Percentiles rank a stretch among this genome's conserved stretches.
Conservation (phyloP, 306 rosid genomes). For the Pterocarpus macrocarpus region DNA sequence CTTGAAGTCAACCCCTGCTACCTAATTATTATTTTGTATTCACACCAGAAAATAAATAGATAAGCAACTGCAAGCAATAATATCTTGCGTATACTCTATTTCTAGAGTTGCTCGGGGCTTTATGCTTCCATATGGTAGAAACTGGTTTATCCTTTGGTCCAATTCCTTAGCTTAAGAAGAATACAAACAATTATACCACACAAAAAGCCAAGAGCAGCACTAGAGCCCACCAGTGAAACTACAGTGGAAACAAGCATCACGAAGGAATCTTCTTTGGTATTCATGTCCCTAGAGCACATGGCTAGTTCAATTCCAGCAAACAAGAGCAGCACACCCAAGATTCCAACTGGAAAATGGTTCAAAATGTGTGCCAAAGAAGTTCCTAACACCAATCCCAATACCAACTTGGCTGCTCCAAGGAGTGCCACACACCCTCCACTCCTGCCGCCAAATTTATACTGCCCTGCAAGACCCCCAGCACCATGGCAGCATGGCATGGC, state of each 20-base stretch:
- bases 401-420: conserved; percentile 64
- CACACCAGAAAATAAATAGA: neutral
- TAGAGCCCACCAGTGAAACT: conserved; percentile 69
- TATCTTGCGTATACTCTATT: neutral
- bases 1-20: neutral
- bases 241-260: conserved; percentile 66
- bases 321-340: conserved; percentile 69
- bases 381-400: conserved; percentile 68
- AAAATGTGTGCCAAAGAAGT: conserved; percentile 64
- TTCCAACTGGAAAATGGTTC: conserved; percentile 61
- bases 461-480: conserved; percentile 81
- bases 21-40: neutral
- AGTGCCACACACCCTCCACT: conserved; percentile 82
- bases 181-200: conserved; percentile 52
- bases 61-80: neutral
- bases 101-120: neutral
- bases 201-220: conserved; percentile 71
- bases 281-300: conserved; percentile 73
- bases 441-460: conserved; percentile 78
- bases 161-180: conserved; percentile 62
- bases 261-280: conserved; percentile 62
- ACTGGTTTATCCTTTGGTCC: conserved; percentile 42
- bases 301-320: conserved; percentile 82
- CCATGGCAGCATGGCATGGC: conserved; percentile 86
- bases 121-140: conserved; percentile 42